Evolutionary conservation across 345 rosid genomes (phyloP), one percentile per base, ranked within the genome.

Genomic region (Cardamine chenopodiifolia): DNA sequence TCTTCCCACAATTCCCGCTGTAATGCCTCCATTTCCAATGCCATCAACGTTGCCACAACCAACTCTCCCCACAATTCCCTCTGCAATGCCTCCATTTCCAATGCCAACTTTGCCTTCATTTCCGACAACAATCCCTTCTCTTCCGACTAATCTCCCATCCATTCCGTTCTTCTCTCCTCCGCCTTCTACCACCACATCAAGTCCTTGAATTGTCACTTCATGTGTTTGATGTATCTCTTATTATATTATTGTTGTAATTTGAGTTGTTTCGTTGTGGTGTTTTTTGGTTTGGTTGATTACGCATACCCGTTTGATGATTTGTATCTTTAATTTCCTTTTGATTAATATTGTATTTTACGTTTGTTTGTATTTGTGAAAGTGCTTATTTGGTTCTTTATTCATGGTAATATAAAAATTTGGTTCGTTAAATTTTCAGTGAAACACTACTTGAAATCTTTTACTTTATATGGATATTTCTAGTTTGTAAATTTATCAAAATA

Each of bases 161-260:
- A 18, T 72, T 62, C 69, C 76, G 2, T 62, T 72, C 42, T 62
- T 53, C 34, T 53, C 70, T 19, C 70, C 76, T 2, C 76, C 70
- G 0, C 62, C 76, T 39, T 26, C 76, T 6, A 39, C 76, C 9
- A 4, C 69, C 44, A 19, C 69, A 18, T 15, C 62, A 4, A 72
- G 63, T 53, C 76, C 76, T 72, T 72, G 8, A 72, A 29, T 8
- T 6, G 26, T 20, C 66, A 70, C 8, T 31, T 58, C 74, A 45
- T 71, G 62, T 10, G 8, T 57, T 52, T 72, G 22, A 15, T 72
- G 62, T 52, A 52, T 10, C 50, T 62, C 15, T 29, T 56, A 14
- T 9, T 44, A n/a, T 26, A 62, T 13, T 44, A 20, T 22, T 31
- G n/a, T 31, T 49, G 9, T 13, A 60, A 2, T n/a, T n/a, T 25